Conservation (phyloP, 2,329 filamentous ascomycete species). For the Dactylellina drechsleri region DNA sequence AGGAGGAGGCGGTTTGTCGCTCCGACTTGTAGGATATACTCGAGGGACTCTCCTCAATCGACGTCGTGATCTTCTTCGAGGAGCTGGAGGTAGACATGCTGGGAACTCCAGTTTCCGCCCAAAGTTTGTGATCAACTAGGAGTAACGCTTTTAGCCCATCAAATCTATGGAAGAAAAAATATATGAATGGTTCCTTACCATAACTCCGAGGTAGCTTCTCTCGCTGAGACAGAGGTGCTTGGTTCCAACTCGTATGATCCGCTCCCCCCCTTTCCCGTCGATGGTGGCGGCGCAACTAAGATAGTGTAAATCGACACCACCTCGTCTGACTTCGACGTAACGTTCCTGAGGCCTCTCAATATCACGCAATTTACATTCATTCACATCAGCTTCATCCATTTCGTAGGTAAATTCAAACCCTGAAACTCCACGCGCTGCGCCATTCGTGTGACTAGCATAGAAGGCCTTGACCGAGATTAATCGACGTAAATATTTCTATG, state of each 20-base stretch:
- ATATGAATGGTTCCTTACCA: slow-evolving; percentile 21
- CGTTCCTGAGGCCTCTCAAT: slow-evolving; percentile 14
- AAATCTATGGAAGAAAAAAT: neutral
- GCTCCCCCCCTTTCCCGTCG: slow-evolving; percentile 41
- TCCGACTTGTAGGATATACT: slow-evolving; percentile 43
- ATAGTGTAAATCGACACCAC: slow-evolving; percentile 44
- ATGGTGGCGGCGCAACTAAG: slow-evolving; percentile 45
- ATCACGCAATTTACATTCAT: slow-evolving; percentile 41
- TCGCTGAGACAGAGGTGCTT: slow-evolving; percentile 52
- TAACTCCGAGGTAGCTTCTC: slow-evolving; percentile 47
- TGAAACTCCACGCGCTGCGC: slow-evolving; percentile 43
- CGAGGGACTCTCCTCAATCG: slow-evolving; percentile 44
- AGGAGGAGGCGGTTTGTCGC: slow-evolving; percentile 24
- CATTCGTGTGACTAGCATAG: slow-evolving; percentile 51
- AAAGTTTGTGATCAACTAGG: slow-evolving; percentile 51
- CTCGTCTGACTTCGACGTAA: slow-evolving; percentile 44
- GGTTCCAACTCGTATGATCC: slow-evolving; percentile 44
- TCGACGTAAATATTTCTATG: slow-evolving; percentile 43
- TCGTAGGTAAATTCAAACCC: slow-evolving; percentile 53
- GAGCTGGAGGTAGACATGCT: slow-evolving; percentile 41
- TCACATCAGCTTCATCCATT: slow-evolving; percentile 50
- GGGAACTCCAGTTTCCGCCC: slow-evolving; percentile 53
- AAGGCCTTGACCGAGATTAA: slow-evolving; percentile 51
- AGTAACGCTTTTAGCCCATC: slow-evolving; percentile 11
- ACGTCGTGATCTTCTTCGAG: slow-evolving; percentile 37